A percentile compares a stretch with the other conserved stretches of the same genome.
These are phyloP conservation scores for Lentithecium fluviatile DNA, from an alignment of 495 filamentous ascomycete genomes.

Conservation along the genomic window DNA sequence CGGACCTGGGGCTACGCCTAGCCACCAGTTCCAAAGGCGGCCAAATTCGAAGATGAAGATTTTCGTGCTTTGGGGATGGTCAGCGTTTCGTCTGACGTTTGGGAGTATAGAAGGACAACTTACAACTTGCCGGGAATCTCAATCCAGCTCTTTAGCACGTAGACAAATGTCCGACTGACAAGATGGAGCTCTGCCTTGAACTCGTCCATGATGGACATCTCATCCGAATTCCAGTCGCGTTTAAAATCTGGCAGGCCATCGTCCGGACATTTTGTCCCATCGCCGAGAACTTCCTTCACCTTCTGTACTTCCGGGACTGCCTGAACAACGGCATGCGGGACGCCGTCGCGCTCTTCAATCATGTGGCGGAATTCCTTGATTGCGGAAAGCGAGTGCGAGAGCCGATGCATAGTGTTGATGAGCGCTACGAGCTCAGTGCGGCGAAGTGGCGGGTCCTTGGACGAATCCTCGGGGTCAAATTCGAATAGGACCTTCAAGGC, in stretches of 20 bases:
- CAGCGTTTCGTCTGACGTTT: slow-evolving; percentile 3
- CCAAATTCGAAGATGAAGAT: slow-evolving; percentile 60
- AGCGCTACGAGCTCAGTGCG: slow-evolving; percentile 91
- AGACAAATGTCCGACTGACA: slow-evolving; percentile 60
- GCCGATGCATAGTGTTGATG: slow-evolving; percentile 86
- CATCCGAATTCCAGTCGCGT: slow-evolving; percentile 34
- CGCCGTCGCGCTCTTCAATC: slow-evolving; percentile 55
- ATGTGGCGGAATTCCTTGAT: slow-evolving; percentile 70
- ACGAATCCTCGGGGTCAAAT: slow-evolving; percentile 72
- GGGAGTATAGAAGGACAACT: slow-evolving; percentile 46
- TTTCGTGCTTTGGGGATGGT: slow-evolving; percentile 50
- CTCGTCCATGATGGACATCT: slow-evolving; percentile 54
- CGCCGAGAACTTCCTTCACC: slow-evolving; percentile 9
- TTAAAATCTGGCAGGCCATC: slow-evolving; percentile 44
- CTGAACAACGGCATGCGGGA: slow-evolving; percentile 39
- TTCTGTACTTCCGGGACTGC: background rate
- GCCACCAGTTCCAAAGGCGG: slow-evolving; percentile 70
- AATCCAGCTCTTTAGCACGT: slow-evolving; percentile 70
- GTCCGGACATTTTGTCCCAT: slow-evolving; percentile 42
- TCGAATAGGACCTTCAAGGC: slow-evolving; percentile 95
- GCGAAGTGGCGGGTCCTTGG: slow-evolving; percentile 71
- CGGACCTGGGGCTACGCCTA: slow-evolving; percentile 72
- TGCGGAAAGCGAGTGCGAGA: slow-evolving; percentile 74
- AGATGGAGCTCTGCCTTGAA: slow-evolving; percentile 62
- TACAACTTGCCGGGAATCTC: slow-evolving; percentile 67